These are phyloP conservation scores for Emergomyces orientalis DNA, from an alignment of 2,329 filamentous ascomycete species.

Conservation along the genomic window DNA sequence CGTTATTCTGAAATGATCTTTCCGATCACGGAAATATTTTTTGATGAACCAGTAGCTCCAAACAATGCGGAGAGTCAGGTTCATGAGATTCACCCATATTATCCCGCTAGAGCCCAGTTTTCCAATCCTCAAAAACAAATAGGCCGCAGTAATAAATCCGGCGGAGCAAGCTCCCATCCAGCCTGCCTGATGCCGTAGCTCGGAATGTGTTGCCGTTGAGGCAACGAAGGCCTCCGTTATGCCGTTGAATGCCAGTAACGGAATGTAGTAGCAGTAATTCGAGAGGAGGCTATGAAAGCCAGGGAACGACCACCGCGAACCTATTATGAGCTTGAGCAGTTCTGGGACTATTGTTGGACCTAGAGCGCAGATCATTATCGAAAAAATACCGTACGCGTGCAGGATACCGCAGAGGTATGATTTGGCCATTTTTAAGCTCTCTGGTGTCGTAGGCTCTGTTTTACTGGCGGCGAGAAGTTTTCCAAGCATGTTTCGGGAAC, in stretches of 20 bases:
- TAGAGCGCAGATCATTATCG: conserved; percentile 56
- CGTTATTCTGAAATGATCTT: conserved; percentile 35
- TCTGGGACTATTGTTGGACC: conserved; percentile 68
- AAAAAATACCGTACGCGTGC: conserved; percentile 64
- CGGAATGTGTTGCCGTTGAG: conserved; percentile 64
- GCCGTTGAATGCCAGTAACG: conserved; percentile 83
- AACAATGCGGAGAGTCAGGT: conserved; percentile 74
- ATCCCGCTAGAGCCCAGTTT: conserved; percentile 67
- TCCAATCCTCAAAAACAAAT: conserved; percentile 60
- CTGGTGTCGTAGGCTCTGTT: conserved; percentile 15
- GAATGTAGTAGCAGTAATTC: conserved; percentile 85
- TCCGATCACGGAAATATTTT: conserved; percentile 47
- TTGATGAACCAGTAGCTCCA: conserved; percentile 72
- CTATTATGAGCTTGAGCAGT: conserved; percentile 65
- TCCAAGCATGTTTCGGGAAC: conserved; percentile 80
- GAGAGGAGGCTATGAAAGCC: conserved; percentile 66
- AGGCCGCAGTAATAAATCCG: conserved; percentile 66
- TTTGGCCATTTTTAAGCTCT: conserved; percentile 23
- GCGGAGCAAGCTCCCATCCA: conserved; percentile 80
- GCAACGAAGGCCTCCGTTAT: conserved; percentile 88
- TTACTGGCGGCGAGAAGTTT: conserved; percentile 52
- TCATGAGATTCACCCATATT: conserved; percentile 78
- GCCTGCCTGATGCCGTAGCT: conserved; percentile 67
- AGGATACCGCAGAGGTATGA: conserved; percentile 45
- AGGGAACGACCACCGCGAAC: conserved; percentile 62